Conservation (phyloP, 2,329 filamentous ascomycete species). For the Pestalotiopsis sp. region DNA sequence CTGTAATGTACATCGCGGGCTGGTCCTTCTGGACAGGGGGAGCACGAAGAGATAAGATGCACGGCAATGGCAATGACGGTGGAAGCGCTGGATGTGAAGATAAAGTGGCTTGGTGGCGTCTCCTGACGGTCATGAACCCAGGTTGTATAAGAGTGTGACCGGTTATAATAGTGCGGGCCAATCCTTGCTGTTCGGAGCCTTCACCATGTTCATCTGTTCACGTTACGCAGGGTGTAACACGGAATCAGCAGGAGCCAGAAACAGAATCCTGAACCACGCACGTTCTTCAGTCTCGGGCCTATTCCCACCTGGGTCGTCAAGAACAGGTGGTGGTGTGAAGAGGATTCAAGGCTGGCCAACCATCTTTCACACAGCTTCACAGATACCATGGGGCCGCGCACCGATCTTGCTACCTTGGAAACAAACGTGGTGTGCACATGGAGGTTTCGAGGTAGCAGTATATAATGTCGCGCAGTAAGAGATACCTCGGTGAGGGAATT, state of each 20-base stretch:
- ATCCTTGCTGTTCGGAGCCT: slow-evolving; percentile 6
- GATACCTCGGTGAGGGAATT: not conserved
- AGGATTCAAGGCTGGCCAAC: not conserved
- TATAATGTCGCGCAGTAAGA: not conserved
- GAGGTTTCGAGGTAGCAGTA: not conserved
- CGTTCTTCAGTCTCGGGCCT: slow-evolving; percentile 4
- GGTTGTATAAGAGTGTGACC: not conserved
- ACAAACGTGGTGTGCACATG: not conserved
- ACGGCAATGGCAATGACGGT: not conserved
- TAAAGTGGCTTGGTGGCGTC: not conserved
- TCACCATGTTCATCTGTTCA: slow-evolving; percentile 1
- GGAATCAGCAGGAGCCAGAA: not conserved
- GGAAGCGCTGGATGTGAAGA: not conserved
- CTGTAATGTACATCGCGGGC: not conserved
- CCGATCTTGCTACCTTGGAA: not conserved
- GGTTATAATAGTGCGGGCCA: not conserved
- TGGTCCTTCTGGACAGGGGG: not conserved
- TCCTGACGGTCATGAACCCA: not conserved
- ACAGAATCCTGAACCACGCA: slow-evolving; percentile 3
- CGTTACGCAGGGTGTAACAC: slow-evolving; percentile 8
- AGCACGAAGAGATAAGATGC: not conserved
- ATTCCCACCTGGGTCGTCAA: not conserved
- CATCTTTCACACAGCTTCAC: not conserved
- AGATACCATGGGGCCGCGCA: not conserved
- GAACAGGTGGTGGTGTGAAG: not conserved